Percentiles rank a stretch among this genome's conserved stretches.
Evolutionary conservation across 2,329 filamentous ascomycete genomes (phyloP).

Genomic region (Fusarium decemcellulare): DNA sequence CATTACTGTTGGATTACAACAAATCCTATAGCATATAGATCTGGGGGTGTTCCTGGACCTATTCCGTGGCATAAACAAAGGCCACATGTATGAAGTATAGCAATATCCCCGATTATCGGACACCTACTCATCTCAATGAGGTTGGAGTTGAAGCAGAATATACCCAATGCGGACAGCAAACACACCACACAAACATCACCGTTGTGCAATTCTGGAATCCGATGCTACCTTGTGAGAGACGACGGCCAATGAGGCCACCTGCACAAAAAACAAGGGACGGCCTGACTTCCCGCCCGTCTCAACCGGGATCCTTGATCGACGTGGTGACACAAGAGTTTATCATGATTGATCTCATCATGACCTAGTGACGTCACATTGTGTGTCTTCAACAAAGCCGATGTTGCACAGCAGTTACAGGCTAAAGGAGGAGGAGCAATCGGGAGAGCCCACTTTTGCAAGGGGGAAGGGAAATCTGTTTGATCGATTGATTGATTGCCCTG

Average conservation of each 20-base stretch:
- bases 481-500: slow-evolving; percentile 18
- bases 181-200: slow-evolving; percentile 21
- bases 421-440: slow-evolving; percentile 10
- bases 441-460: slow-evolving; percentile 23
- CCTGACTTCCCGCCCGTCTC: slow-evolving; percentile 1
- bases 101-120: slow-evolving; percentile 32
- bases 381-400: neutral
- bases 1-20: slow-evolving; percentile 19
- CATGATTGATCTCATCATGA: slow-evolving; percentile 41
- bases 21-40: slow-evolving; percentile 22
- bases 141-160: slow-evolving; percentile 34
- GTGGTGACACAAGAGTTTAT: slow-evolving; percentile 21
- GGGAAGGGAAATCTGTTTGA: slow-evolving; percentile 15
- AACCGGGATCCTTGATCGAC: slow-evolving; percentile 26
- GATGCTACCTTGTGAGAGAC: slow-evolving; percentile 15
- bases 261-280: neutral
- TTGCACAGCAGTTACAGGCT: neutral
- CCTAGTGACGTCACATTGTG: slow-evolving; percentile 35
- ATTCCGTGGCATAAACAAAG: slow-evolving; percentile 24
- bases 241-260: slow-evolving; percentile 20
- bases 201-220: slow-evolving; percentile 12
- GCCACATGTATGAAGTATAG: slow-evolving; percentile 39
- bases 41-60: slow-evolving; percentile 26
- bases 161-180: slow-evolving; percentile 38
- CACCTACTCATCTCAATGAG: slow-evolving; percentile 49